Percentiles rank a stretch among this genome's conserved stretches.
phyloP scores from a whole-genome alignment of 192 early-diverging fungal species.

The Dispira simplex region DNA sequence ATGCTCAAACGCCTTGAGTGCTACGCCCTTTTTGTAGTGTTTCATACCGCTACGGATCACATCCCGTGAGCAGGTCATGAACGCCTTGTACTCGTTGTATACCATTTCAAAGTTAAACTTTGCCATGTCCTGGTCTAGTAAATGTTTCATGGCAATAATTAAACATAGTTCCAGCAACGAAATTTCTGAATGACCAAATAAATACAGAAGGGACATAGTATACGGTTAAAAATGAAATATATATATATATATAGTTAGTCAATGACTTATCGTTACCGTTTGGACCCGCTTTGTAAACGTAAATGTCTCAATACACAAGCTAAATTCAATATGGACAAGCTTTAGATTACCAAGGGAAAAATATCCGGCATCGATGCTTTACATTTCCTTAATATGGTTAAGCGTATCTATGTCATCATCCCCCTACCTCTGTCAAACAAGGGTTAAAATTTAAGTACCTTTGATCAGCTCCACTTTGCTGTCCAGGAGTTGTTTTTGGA shows the following conservation, averaged over 20 bases:
- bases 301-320: too few relatives aligned
- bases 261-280: too few relatives aligned
- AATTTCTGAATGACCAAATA: constrained; percentile 25
- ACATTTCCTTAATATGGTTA: too few relatives aligned
- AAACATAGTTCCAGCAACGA: constrained; percentile 69
- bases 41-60: constrained; percentile 37
- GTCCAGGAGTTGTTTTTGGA: constrained; percentile 28
- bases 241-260: too few relatives aligned
- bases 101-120: constrained; percentile 91
- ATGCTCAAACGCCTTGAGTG: constrained; percentile 82
- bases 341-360: too few relatives aligned
- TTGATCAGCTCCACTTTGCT: constrained; percentile 35
- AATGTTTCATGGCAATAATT: constrained; percentile 59
- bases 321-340: too few relatives aligned
- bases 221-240: too few relatives aligned
- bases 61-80: constrained; percentile 43
- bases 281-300: too few relatives aligned
- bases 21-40: constrained; percentile 62
- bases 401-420: too few relatives aligned
- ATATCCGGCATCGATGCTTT: too few relatives aligned
- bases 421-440: too few relatives aligned
- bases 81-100: constrained; percentile 79
- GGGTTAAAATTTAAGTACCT: constrained; percentile 13
- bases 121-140: constrained; percentile 42
- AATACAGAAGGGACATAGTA: too few relatives aligned